phyloP scores from a whole-genome alignment of 352 stramenopile genomes.

The Globisporangium orthogonon region DNA sequence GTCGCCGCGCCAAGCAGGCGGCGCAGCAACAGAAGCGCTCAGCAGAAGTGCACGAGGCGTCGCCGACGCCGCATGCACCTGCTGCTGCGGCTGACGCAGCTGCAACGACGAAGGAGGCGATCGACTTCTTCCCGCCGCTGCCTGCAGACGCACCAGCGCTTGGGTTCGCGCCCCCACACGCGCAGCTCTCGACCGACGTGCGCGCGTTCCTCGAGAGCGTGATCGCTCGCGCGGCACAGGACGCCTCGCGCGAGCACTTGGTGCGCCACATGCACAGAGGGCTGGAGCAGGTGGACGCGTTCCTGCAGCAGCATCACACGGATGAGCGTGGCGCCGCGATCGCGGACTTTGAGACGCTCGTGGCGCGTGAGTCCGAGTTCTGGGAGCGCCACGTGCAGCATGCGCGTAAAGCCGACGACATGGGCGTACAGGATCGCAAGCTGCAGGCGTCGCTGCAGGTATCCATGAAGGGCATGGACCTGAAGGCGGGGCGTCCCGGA shows the following conservation, averaged over 20 bases:
- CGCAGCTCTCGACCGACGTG: slow-evolving; percentile 30
- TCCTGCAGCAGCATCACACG: slow-evolving; percentile 29
- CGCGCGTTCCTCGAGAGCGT: slow-evolving; percentile 24
- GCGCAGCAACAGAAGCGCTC: background rate
- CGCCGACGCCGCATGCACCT: too few species aligned
- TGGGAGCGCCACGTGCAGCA: slow-evolving; percentile 42
- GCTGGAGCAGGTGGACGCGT: slow-evolving; percentile 44
- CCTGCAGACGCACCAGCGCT: background rate
- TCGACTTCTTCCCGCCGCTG: slow-evolving; percentile 2
- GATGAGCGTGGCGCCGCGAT: slow-evolving; percentile 10
- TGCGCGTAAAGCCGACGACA: slow-evolving; percentile 22
- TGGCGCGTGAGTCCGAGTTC: slow-evolving; percentile 22
- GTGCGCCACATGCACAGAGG: slow-evolving; percentile 43
- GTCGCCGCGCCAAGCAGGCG: background rate
- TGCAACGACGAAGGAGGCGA: background rate
- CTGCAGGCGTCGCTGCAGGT: slow-evolving; percentile 32
- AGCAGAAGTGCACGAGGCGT: too few species aligned
- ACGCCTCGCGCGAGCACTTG: slow-evolving; percentile 13
- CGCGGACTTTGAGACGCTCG: slow-evolving; percentile 26
- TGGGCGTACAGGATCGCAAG: slow-evolving; percentile 33
- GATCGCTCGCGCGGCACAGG: slow-evolving; percentile 10
- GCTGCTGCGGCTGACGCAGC: background rate
- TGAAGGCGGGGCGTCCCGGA: slow-evolving; percentile 57
- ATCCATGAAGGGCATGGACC: slow-evolving; percentile 34
- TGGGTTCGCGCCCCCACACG: slow-evolving; percentile 35